Evolutionary conservation across 2,329 filamentous ascomycete species (phyloP), one percentile per base, ranked within the genome.

Genomic region (Diplodia corticola): DNA sequence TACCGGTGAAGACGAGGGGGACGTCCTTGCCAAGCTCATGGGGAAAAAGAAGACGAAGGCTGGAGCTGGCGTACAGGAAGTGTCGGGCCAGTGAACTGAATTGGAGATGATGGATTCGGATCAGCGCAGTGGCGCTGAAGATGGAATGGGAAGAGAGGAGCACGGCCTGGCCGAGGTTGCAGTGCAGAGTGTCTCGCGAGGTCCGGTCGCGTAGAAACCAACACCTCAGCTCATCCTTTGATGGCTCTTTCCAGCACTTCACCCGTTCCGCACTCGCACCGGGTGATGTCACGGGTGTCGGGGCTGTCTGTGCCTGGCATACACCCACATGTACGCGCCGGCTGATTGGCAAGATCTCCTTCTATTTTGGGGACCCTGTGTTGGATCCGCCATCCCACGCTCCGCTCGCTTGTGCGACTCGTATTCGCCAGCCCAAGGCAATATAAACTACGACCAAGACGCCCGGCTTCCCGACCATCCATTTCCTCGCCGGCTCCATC

Each of bases 11-110:
- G 65, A 55, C 9, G 53, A 76, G 63, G 73, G 71, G 59, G 74
- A 79, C 44, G 68, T 77, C 6, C 46, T 79, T 44, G 72, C 74
- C 50, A 79, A 75, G 69, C 75, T 79, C 26, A 72, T 79, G 75
- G 75, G 76, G 2, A 70, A 73, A 17, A 70, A 71, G 30, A 74
- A 70, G 59, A 67, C 60, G 6, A 67, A 70, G 15, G 68, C 70
- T 4, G 59, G 65, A 7, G 68, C 69, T 13, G 70, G 68, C 13
- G 76, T 79, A 6, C 70, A 78, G 54, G 75, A 75, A 51, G 69
- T 79, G 37, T 65, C 67, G 4, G 71, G 74, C 7, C 68, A 57
- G n/a, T 28, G 67, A 69, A 30, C 22, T 61, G n/a, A n/a, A n/a
- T n/a, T n/a, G n/a, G n/a, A n/a, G n/a, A n/a, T n/a, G n/a, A n/a